Evolutionary conservation across 805 yeast genomes (phyloP).

Genomic region (Candida michaelii): DNA sequence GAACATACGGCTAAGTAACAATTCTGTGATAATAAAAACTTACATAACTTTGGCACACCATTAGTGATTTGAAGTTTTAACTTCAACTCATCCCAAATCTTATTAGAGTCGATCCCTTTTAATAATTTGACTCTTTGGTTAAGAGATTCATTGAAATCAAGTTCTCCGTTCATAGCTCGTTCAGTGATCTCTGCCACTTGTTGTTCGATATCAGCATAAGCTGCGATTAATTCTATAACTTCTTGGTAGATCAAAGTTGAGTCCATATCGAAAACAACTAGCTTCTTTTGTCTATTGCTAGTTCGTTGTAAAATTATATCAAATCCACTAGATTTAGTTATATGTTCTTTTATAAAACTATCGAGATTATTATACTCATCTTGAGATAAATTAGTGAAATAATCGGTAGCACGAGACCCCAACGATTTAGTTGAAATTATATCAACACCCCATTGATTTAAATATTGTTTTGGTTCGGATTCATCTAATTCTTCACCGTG

Average conservation of each 20-base stretch:
- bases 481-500: conserved; percentile 14
- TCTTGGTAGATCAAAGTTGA: conserved; percentile 95
- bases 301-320: conserved; percentile 35
- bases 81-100: conserved; percentile 78
- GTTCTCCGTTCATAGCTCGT: conserved; percentile 94
- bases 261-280: conserved; percentile 96
- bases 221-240: conserved; percentile 94
- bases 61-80: conserved; percentile 70
- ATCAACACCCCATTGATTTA: neutral
- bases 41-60: conserved; percentile 76
- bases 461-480: conserved; percentile 1
- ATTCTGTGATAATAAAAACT: conserved; percentile 59
- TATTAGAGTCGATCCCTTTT: conserved; percentile 71
- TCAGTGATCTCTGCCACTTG: conserved; percentile 88
- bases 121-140: conserved; percentile 73
- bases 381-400: conserved; percentile 11
- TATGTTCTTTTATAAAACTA: conserved; percentile 7
- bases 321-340: conserved; percentile 17
- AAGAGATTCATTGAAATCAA: conserved; percentile 84
- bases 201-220: conserved; percentile 85
- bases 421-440: conserved; percentile 9
- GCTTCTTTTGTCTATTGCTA: conserved; percentile 38
- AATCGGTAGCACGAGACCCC: conserved; percentile 26
- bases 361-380: conserved; percentile 1
- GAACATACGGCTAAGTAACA: conserved; percentile 81